A percentile compares a stretch with the other conserved stretches of the same genome.
Conservation (phyloP, 2,329 filamentous ascomycete genomes). For the Aspergillus puulaauensis region DNA sequence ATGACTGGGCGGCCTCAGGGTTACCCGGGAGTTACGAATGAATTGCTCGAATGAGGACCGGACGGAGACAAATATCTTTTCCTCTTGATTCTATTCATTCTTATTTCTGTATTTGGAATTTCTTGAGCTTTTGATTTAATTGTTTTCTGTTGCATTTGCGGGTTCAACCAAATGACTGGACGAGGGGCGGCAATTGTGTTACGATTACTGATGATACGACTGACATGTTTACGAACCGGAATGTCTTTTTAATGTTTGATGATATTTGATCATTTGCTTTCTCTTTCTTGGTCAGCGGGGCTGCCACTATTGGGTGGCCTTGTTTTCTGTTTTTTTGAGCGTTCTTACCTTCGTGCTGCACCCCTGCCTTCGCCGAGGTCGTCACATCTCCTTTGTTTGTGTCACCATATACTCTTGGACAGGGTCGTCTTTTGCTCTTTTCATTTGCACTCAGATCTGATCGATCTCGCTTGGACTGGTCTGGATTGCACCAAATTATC, state of each 20-base stretch:
- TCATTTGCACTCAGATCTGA: not conserved
- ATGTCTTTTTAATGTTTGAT: slow-evolving; percentile 19
- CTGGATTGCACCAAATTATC: not conserved
- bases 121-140: slow-evolving; percentile 8
- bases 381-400: slow-evolving; percentile 11
- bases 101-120: slow-evolving; percentile 11
- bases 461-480: not conserved
- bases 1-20: slow-evolving; percentile 3
- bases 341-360: not conserved
- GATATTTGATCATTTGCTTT: slow-evolving; percentile 15
- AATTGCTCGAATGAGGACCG: slow-evolving; percentile 4
- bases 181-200: slow-evolving; percentile 20
- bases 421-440: slow-evolving; percentile 6
- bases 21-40: not conserved
- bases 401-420: slow-evolving; percentile 8
- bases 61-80: not conserved
- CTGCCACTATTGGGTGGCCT: slow-evolving; percentile 11
- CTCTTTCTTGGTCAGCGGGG: slow-evolving; percentile 16
- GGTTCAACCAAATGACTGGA: slow-evolving; percentile 13
- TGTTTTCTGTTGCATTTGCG: slow-evolving; percentile 19
- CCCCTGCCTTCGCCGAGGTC: slow-evolving; percentile 5
- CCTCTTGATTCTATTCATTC: slow-evolving; percentile 4
- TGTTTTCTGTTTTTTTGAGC: not conserved
- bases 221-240: slow-evolving; percentile 21
- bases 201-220: slow-evolving; percentile 26